These are phyloP conservation scores for Xenosphaeropsis pyriputrescens DNA, from an alignment of 2,329 filamentous ascomycete species.

Conservation along the genomic window DNA sequence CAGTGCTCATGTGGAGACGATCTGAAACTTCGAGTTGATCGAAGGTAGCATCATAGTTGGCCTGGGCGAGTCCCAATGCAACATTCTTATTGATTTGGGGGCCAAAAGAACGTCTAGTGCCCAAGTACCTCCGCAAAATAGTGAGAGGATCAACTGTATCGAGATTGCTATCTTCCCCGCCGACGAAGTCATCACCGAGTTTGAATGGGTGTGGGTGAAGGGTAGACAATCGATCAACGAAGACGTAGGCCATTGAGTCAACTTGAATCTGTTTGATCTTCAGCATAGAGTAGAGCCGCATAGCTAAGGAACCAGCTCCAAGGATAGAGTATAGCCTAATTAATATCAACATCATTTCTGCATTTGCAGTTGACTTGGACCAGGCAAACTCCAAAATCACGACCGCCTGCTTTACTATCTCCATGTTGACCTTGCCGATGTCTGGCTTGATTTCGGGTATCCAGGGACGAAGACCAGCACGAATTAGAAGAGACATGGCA, in stretches of 20 bases:
- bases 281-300: conserved; percentile 20
- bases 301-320: conserved; percentile 20
- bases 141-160: conserved; percentile 9
- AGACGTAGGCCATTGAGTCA: conserved; percentile 22
- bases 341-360: conserved; percentile 21
- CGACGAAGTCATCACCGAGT: background rate
- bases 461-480: conserved; percentile 5
- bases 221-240: conserved; percentile 22
- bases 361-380: conserved; percentile 21
- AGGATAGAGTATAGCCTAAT: conserved; percentile 21
- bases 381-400: conserved; percentile 16
- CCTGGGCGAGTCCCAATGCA: conserved; percentile 15
- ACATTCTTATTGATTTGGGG: conserved; percentile 15
- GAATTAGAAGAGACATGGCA: conserved; percentile 17
- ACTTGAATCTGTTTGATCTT: conserved; percentile 24
- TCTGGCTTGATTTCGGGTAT: background rate
- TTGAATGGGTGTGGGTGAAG: conserved; percentile 20
- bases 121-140: conserved; percentile 13
- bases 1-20: conserved; percentile 10
- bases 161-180: conserved; percentile 4
- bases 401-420: conserved; percentile 14
- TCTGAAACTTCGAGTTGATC: conserved; percentile 16
- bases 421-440: background rate
- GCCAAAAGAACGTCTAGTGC: conserved; percentile 11
- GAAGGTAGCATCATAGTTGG: conserved; percentile 18